Evolutionary conservation across 768 basidiomycete species (phyloP), one percentile per base, ranked within the genome.

Genomic region (Russula sp.): DNA sequence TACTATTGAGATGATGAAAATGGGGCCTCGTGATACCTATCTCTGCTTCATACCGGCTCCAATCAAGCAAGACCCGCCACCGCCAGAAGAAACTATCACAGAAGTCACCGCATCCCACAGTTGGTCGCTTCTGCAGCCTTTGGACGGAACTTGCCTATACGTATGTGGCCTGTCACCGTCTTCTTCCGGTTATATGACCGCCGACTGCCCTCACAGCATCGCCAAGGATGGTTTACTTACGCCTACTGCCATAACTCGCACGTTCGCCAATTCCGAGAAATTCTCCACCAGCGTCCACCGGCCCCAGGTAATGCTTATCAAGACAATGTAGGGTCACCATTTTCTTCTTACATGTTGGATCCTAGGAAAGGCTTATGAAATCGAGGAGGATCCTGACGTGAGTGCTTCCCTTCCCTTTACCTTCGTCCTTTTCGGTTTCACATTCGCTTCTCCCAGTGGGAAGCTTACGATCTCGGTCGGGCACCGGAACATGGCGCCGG

Each of bases 151-250:
- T 63, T 94, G 92, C 76, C 83, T 94, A 75, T 94, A 93, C 76
- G 92, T 93, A 79, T 73, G 89, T 80, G 70, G 64, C 70, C 71
- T 68, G 68, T 66, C 70, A 72, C 72, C 72, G 68, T 71, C 72
- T 69, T 59, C 26, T 63, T 60, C 28, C 6, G 54, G 61, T 58
- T 51, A 61, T 57, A 40, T 64, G 38, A 49, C 52, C n/a, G 53
- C 55, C 59, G 2, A 46, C 49, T 8, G 32, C 6, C 30, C n/a
- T 63, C 59, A 67, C 77, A 93, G 88, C 86, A 88, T 73, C 85
- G 85, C 69, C 90, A 93, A 79, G 85, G 88, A 44, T 97, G 94
- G 94, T 98, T 98, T 79, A 98, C 94, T 42, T 98, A 98, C 77
- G 88, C 92, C 55, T 97, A 91, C 75, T 94, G 96, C 78, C 94